Conservation (phyloP, 1,284 basidiomycete genomes). For the Blastosporella zonata region DNA sequence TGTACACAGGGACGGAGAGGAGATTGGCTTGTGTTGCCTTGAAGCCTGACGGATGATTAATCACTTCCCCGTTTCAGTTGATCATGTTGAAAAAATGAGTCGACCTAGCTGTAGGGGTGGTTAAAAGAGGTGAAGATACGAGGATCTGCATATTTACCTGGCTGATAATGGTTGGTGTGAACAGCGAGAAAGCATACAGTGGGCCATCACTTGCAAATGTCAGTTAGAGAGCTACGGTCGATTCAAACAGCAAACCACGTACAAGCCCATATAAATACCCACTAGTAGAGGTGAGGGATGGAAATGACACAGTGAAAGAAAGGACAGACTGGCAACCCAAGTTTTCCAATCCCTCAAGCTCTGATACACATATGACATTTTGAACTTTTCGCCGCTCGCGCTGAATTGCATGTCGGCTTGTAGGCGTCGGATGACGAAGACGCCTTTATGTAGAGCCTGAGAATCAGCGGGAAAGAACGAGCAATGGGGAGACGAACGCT, state of each 20-base stretch:
- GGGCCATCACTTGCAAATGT: constrained; percentile 46
- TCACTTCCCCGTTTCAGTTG: constrained; percentile 19
- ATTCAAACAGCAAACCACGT: constrained; percentile 13
- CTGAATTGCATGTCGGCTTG: constrained; percentile 68
- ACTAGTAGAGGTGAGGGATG: constrained; percentile 32
- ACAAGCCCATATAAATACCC: constrained; percentile 56
- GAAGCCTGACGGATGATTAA: constrained; percentile 41
- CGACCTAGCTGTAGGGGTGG: constrained; percentile 23
- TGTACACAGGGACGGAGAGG: constrained; percentile 68
- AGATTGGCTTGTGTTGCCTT: constrained; percentile 65
- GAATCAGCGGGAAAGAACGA: constrained; percentile 1
- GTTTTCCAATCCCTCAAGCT: constrained; percentile 73
- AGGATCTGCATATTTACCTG: constrained; percentile 33
- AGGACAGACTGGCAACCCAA: constrained; percentile 58
- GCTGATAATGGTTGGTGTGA: constrained; percentile 64
- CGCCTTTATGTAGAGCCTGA: constrained; percentile 37
- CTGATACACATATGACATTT: constrained; percentile 53
- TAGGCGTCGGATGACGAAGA: constrained; percentile 63
- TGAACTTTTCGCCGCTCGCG: constrained; percentile 66
- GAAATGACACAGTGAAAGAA: background rate
- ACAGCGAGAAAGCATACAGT: constrained; percentile 69
- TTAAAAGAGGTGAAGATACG: background rate
- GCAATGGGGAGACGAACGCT: constrained; percentile 42
- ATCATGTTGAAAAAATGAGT: constrained; percentile 26
- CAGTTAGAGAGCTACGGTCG: constrained; percentile 25